Evolutionary conservation across 129 eudicot genomes (phyloP).

Genomic region (Smallanthus sonchifolius): DNA sequence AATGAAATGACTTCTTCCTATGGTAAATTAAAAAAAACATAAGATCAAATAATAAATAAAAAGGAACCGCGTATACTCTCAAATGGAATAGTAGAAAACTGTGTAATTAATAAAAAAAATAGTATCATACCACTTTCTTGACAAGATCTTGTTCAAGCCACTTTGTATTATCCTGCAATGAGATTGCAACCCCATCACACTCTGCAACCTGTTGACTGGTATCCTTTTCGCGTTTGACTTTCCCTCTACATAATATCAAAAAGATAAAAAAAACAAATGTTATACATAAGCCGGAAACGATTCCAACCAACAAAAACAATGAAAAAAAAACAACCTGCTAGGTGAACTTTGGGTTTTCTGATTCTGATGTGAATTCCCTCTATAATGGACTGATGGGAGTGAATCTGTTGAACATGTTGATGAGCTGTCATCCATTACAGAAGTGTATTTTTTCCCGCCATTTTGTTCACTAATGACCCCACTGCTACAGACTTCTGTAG

Average conservation of each 20-base stretch:
- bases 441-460: conserved; percentile 47
- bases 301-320: neutral
- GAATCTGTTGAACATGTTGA: conserved; percentile 95
- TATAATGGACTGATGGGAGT: conserved; percentile 42
- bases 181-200: conserved; percentile 34
- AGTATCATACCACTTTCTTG: conserved; percentile 47
- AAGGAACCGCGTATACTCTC: neutral
- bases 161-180: conserved; percentile 47
- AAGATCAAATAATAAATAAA: neutral
- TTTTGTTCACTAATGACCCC: conserved; percentile 37
- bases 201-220: conserved; percentile 31
- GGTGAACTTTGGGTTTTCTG: conserved; percentile 61
- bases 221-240: conserved; percentile 44
- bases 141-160: conserved; percentile 45
- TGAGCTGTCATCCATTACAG: conserved; percentile 79
- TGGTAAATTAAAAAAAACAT: neutral
- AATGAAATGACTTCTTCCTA: conserved; percentile 43
- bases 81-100: neutral
- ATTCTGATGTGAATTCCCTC: conserved; percentile 21
- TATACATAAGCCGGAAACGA: neutral
- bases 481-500: conserved; percentile 55
- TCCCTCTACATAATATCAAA: conserved; percentile 37
- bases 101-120: neutral
- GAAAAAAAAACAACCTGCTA: conserved; percentile 44
- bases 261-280: neutral